Percentiles rank a stretch among this genome's conserved stretches.
Evolutionary conservation across 164 flowering plant species (phyloP).

Genomic region (Nymphaea colorata): DNA sequence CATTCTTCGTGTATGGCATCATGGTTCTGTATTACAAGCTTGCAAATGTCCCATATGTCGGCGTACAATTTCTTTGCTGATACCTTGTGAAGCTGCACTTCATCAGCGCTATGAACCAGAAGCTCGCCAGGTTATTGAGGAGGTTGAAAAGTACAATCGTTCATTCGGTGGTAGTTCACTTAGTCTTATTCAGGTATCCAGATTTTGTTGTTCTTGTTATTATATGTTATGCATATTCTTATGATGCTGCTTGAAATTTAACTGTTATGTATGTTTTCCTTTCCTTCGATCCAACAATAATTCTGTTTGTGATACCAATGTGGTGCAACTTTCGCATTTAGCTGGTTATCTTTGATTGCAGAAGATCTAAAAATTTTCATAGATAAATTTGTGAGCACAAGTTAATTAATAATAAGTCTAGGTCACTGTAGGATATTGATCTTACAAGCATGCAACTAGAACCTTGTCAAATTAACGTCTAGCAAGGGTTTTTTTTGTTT

Average conservation of each 20-base stretch:
- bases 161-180: slow-evolving; percentile 38
- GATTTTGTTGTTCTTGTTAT: not conserved
- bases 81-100: slow-evolving; percentile 46
- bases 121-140: slow-evolving; percentile 28
- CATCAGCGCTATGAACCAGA: slow-evolving; percentile 30
- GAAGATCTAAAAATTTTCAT: no score
- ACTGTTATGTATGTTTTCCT: no score
- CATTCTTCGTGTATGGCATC: slow-evolving; percentile 74
- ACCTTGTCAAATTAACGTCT: no score
- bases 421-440: no score
- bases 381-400: no score
- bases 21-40: slow-evolving; percentile 58
- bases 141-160: slow-evolving; percentile 61
- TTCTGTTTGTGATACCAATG: no score
- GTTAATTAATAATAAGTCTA: no score
- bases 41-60: slow-evolving; percentile 92
- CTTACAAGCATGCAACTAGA: no score
- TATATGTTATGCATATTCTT: not conserved
- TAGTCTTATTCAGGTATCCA: slow-evolving; percentile 52
- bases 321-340: no score
- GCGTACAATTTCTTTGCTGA: slow-evolving; percentile 59
- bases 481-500: no score
- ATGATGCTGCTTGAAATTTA: not conserved
- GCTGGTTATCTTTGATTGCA: no score
- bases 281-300: no score